These are phyloP conservation scores for Dactylellina leptospora DNA, from an alignment of 2,329 filamentous ascomycete species.

Conservation along the genomic window DNA sequence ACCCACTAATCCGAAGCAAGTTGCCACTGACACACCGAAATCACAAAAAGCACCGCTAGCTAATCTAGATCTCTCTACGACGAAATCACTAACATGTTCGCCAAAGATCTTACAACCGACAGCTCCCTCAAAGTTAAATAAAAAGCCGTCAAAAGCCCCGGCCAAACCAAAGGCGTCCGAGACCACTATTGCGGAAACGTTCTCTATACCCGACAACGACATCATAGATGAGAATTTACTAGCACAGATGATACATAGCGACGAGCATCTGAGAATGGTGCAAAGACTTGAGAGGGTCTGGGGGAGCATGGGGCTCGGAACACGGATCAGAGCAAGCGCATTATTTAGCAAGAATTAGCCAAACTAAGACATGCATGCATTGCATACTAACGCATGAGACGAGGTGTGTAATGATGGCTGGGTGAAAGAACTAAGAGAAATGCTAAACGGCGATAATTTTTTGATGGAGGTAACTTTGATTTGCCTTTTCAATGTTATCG, in stretches of 20 bases:
- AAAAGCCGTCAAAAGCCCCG: background rate
- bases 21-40: background rate
- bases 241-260: slow-evolving; percentile 40
- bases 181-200: background rate
- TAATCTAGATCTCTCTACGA: background rate
- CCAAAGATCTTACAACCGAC: slow-evolving; percentile 13
- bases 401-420: no score
- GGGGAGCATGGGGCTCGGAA: slow-evolving; percentile 19
- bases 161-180: background rate
- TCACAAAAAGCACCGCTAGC: background rate
- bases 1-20: background rate
- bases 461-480: no score
- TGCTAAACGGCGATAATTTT: no score
- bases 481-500: no score
- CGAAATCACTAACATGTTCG: background rate
- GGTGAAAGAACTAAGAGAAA: no score
- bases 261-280: slow-evolving; percentile 46
- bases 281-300: slow-evolving; percentile 41
- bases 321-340: slow-evolving; percentile 13
- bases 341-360: no score
- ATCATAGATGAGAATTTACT: slow-evolving; percentile 35
- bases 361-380: no score
- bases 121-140: slow-evolving; percentile 11
- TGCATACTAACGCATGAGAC: no score
- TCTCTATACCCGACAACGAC: slow-evolving; percentile 10